Evolutionary conservation across 306 rosid genomes (phyloP), one percentile per base, ranked within the genome.

Genomic region (Prunus davidiana): DNA sequence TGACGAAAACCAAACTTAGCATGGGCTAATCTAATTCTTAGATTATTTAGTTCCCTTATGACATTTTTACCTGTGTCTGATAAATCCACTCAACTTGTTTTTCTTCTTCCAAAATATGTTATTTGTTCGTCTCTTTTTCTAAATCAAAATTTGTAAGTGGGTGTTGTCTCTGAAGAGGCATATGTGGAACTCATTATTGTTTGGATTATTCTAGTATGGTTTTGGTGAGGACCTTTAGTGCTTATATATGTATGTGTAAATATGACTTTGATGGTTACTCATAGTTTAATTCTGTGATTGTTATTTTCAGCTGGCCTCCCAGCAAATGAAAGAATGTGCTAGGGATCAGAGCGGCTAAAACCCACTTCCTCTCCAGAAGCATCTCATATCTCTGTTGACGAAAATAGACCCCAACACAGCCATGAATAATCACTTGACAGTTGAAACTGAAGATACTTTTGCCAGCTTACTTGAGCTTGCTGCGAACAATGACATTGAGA

Each of bases 381-480:
- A 6, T 75, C 82, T 64, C 58, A 56, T n/a, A 54, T 71, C 72
- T 69, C 76, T 69, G 60, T 80, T 51, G 19, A 28, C 74, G 24
- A 78, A 27, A 80, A 24, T 77, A 71, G 67, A 73, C 61, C 51
- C 67, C 72, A 76, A 71, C 79, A 8, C 70, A 68, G 74, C 83
- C 79, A 91, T 93, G 98, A 93, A 91, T 85, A 93, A 91, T 85
- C 78, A 84, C 84, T 83, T 91, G 81, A 86, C 93, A 66, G 83
- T 88, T 72, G 88, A 90, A 62, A 91, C 96, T 12, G 97, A 88
- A 64, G 98, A 93, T 85, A 71, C 90, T 75, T 86, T 91, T 73
- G 88, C 93, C 22, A 86, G 92, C 66, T 82, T 93, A 84, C 97
- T 93, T 18, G 98, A 93, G 81, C 92, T 93, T 75, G 91, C 97